Evolutionary conservation across 163 green algal genomes (phyloP).

Genomic region (Chlamydomonas reinhardtii): DNA sequence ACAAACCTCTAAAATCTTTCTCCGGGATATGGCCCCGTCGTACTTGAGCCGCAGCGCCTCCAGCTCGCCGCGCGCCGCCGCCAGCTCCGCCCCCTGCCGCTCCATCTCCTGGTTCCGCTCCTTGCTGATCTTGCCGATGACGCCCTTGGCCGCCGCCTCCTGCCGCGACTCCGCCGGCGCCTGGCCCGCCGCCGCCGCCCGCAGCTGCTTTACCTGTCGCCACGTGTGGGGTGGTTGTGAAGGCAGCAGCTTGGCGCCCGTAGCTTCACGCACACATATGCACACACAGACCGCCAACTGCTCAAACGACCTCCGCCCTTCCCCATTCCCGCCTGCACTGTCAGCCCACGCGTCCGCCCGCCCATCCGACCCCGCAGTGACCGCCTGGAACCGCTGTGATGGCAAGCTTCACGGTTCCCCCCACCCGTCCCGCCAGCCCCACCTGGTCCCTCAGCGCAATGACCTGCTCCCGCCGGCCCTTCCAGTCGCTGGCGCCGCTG

Average conservation of each 20-base stretch:
- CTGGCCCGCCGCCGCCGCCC: slow-evolving; percentile 49
- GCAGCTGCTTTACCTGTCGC: slow-evolving; percentile 64
- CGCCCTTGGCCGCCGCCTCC: slow-evolving; percentile 51
- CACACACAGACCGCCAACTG: too few species aligned
- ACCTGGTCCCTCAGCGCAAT: slow-evolving; percentile 67
- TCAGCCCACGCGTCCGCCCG: too few species aligned
- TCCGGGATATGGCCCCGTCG: slow-evolving; percentile 50
- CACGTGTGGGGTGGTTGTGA: too few species aligned
- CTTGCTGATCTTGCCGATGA: slow-evolving; percentile 56
- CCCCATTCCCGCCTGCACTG: too few species aligned
- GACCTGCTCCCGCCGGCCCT: slow-evolving; percentile 73
- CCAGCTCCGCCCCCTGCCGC: slow-evolving; percentile 39
- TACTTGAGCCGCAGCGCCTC: slow-evolving; percentile 53
- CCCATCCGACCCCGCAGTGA: too few species aligned
- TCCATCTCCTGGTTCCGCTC: slow-evolving; percentile 53
- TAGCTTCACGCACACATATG: too few species aligned
- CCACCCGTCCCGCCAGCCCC: too few species aligned
- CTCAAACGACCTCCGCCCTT: too few species aligned
- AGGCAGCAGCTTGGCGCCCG: too few species aligned
- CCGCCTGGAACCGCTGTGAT: too few species aligned
- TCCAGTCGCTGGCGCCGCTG: slow-evolving; percentile 61
- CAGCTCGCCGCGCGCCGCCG: slow-evolving; percentile 37
- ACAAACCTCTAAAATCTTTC: slow-evolving; percentile 48
- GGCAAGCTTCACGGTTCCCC: too few species aligned
- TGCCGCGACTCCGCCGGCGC: slow-evolving; percentile 35